Evolutionary conservation across 1,139 yeast species (phyloP).

Genomic region (Pneumocystis oryctolagi): DNA sequence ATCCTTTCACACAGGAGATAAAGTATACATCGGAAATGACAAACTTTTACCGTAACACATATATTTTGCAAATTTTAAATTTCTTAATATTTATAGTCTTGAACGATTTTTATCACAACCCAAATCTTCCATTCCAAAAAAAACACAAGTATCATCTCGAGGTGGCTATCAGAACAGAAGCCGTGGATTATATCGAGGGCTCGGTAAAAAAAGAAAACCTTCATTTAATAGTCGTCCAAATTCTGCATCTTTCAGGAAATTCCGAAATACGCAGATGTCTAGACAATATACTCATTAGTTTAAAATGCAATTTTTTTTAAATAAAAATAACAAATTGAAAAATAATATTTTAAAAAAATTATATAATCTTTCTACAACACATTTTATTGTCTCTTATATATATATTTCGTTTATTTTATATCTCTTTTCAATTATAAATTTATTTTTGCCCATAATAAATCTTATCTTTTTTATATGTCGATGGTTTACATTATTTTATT

Average conservation of each 20-base stretch:
- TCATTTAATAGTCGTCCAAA: not conserved
- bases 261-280: not conserved
- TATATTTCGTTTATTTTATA: not conserved
- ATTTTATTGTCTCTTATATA: not conserved
- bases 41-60: slow-evolving; percentile 77
- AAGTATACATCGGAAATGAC: slow-evolving; percentile 88
- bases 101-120: slow-evolving; percentile 1
- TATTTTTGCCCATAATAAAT: not conserved
- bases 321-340: not conserved
- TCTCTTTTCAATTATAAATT: not conserved
- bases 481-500: not conserved
- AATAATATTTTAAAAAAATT: not conserved
- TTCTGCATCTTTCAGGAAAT: not conserved
- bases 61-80: not conserved
- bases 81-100: not conserved
- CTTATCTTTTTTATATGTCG: not conserved
- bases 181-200: not conserved
- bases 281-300: not conserved
- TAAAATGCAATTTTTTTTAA: not conserved
- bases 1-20: slow-evolving; percentile 89
- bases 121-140: not conserved
- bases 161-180: not conserved
- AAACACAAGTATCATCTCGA: not conserved
- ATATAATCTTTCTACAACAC: not conserved
- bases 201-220: not conserved